These are phyloP conservation scores for Nicotiana benthamiana DNA, from an alignment of 257 asterid genomes.

Conservation along the genomic window DNA sequence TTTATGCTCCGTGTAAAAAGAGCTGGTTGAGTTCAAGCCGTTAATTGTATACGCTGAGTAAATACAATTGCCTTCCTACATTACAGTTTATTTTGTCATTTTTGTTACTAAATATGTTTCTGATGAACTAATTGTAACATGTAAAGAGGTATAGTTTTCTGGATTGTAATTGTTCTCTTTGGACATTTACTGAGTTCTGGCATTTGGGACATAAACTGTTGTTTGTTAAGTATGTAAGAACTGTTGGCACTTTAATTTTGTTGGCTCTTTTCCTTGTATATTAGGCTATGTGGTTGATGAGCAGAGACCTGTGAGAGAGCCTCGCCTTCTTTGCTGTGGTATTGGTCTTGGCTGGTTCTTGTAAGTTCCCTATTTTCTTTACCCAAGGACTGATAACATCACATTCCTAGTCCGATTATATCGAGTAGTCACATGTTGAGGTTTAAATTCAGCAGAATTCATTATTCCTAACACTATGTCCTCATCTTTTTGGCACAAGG, in stretches of 20 bases:
- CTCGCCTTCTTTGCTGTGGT: slow-evolving; percentile 78
- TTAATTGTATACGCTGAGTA: not conserved
- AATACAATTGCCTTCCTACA: not conserved
- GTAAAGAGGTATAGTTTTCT: not conserved
- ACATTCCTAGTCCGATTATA: too few species aligned
- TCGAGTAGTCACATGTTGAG: too few species aligned
- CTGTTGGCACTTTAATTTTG: not conserved
- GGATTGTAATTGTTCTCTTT: not conserved
- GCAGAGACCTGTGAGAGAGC: slow-evolving; percentile 55
- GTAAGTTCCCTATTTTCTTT: slow-evolving; percentile 28
- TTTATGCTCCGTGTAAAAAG: not conserved
- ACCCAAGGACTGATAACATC: too few species aligned
- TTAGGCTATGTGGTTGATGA: slow-evolving; percentile 66
- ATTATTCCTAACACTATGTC: too few species aligned
- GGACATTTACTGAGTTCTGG: not conserved
- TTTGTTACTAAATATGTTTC: not conserved
- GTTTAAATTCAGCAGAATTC: too few species aligned
- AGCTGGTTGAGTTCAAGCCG: not conserved
- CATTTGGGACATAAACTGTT: not conserved
- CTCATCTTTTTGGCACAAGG: not conserved
- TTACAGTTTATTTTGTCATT: not conserved
- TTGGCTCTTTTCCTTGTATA: not conserved
- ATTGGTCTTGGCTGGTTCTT: slow-evolving; percentile 82
- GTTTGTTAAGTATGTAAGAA: not conserved
- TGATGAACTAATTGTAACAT: not conserved